Evolutionary conservation across 768 basidiomycete species (phyloP).

Genomic region (Russula vinacea): DNA sequence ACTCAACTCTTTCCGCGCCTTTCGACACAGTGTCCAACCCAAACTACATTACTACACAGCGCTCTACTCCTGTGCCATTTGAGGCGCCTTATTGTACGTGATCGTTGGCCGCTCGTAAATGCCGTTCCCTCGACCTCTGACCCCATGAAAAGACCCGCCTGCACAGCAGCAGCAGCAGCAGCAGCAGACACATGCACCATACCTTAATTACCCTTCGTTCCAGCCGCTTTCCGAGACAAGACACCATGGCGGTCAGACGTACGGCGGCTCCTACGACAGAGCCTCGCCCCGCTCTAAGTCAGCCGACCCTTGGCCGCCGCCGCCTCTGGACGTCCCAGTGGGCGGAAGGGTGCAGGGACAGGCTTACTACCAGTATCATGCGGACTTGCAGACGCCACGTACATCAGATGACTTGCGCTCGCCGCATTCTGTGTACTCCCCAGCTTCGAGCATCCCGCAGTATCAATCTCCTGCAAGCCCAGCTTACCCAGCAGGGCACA

Average conservation of each 20-base stretch:
- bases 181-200: constrained; percentile 13
- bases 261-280: constrained; percentile 12
- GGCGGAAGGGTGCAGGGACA: constrained; percentile 5
- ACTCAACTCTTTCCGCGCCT: constrained; percentile 22
- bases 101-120: constrained; percentile 1
- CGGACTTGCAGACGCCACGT: constrained; percentile 14
- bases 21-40: constrained; percentile 18
- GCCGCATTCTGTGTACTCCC: constrained; percentile 21
- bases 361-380: constrained; percentile 7
- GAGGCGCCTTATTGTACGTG: constrained; percentile 19
- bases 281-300: constrained; percentile 16
- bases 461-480: constrained; percentile 5
- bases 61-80: constrained; percentile 19
- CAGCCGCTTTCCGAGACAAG: constrained; percentile 18
- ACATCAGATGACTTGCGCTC: constrained; percentile 24
- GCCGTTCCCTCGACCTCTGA: constrained; percentile 8
- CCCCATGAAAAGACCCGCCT: constrained; percentile 12
- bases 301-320: constrained; percentile 8
- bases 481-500: constrained; percentile 9
- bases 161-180: constrained; percentile 18
- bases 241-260: constrained; percentile 6
- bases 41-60: constrained; percentile 16
- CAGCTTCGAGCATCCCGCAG: constrained; percentile 7
- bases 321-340: constrained; percentile 18
- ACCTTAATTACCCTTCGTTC: constrained; percentile 5